These are phyloP conservation scores for Phylloporus rhodoxanthus DNA, from an alignment of 768 basidiomycete genomes.

Conservation along the genomic window DNA sequence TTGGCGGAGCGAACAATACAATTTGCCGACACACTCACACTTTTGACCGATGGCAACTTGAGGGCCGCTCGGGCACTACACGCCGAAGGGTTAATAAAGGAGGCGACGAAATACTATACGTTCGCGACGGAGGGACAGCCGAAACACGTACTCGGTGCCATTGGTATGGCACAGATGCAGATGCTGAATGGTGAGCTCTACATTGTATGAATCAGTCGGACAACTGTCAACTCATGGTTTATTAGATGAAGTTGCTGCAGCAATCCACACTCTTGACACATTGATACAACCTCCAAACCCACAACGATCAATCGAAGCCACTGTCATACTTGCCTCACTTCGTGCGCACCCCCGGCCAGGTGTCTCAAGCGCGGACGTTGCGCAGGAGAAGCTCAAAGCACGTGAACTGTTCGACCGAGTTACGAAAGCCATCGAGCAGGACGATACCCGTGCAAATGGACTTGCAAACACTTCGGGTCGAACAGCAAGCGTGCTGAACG, in stretches of 20 bases:
- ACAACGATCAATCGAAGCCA: conserved; percentile 73
- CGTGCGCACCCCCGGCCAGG: conserved; percentile 79
- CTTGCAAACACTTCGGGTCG: conserved; percentile 28
- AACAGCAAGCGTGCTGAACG: conserved; percentile 49
- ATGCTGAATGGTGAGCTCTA: conserved; percentile 63
- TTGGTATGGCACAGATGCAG: conserved; percentile 85
- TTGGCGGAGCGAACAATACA: conserved; percentile 91
- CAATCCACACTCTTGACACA: conserved; percentile 79
- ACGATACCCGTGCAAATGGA: conserved; percentile 47
- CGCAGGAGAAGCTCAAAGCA: conserved; percentile 66
- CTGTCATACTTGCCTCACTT: conserved; percentile 83
- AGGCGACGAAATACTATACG: conserved; percentile 68
- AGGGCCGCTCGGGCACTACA: conserved; percentile 79
- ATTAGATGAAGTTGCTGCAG: conserved; percentile 74
- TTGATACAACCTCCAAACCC: conserved; percentile 62
- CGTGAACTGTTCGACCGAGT: conserved; percentile 80
- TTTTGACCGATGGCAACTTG: conserved; percentile 83
- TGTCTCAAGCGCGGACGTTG: conserved; percentile 65
- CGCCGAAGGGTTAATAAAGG: conserved; percentile 54
- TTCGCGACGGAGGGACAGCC: conserved; percentile 62
- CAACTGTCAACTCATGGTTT: conserved; percentile 1
- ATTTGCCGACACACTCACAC: conserved; percentile 81
- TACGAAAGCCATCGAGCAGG: conserved; percentile 56
- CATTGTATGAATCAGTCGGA: background rate
- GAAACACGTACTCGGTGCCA: conserved; percentile 70